Evolutionary conservation across 495 filamentous ascomycete species (phyloP), one percentile per base, ranked within the genome.

Genomic region (Neurospora sp.): DNA sequence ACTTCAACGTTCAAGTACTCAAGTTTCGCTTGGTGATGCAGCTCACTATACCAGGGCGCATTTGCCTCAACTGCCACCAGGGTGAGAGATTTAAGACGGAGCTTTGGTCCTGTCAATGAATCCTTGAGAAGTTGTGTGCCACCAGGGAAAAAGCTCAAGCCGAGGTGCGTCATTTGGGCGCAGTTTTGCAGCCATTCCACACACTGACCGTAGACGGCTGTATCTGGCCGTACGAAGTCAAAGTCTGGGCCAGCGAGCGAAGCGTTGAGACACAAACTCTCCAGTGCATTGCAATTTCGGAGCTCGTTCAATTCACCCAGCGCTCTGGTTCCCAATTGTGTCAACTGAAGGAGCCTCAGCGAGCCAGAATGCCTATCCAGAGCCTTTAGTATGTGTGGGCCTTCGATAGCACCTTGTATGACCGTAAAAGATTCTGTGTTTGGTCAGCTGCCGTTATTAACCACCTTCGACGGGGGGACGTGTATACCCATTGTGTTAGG

Each of bases 361-460:
- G 90, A 89, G 16, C 81, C 70, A 4, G 85, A 76, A 76, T 94
- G 92, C 27, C 77, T 76, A 69, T 83, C 85, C n/a, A 94, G 74
- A 4, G 89, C 88, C 54, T 84, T 79, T 54, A 92, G 87, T 6
- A 88, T n/a, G n/a, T n/a, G n/a, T n/a, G n/a, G n/a, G n/a, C n/a
- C n/a, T n/a, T n/a, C n/a, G n/a, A n/a, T 78, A 42, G 85, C 84
- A 27, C 80, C 76, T 74, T 87, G 86, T 54, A 89, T 81, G 27
- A 90, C 83, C 69, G 88, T 84, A 75, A 94, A 89, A 11, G 84
- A 85, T 71, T 84, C 75, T 74, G 41, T 23, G 4, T 5, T 18
- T 37, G 39, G 72, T 73, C 8, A 40, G 66, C 18, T 37, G 37
- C 10, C 16, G n/a, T 31, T 41, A 31, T 35, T 18, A 5, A 11